Percentiles rank a stretch among this genome's conserved stretches.
Evolutionary conservation across 2,329 filamentous ascomycete species (phyloP).

Genomic region (Nemania sp.): DNA sequence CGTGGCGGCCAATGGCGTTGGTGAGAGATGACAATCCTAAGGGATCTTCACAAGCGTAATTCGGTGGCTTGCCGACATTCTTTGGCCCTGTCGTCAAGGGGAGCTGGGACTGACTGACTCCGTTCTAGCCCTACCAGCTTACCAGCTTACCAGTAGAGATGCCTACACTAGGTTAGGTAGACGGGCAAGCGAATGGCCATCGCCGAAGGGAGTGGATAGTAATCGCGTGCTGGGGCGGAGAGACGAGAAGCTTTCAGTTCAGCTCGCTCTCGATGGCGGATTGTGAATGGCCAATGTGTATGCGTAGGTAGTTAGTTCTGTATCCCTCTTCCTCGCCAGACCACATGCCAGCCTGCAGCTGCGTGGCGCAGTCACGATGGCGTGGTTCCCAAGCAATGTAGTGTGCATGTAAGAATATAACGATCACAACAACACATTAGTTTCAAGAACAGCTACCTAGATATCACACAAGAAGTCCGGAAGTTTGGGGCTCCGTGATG

Average conservation of each 20-base stretch:
- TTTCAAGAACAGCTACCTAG: background rate
- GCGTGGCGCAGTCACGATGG: slow-evolving; percentile 27
- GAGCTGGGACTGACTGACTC: slow-evolving; percentile 28
- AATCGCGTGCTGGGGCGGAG: slow-evolving; percentile 31
- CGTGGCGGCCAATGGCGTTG: slow-evolving; percentile 34
- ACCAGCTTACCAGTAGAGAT: too few species aligned
- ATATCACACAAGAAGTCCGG: background rate
- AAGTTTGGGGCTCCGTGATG: slow-evolving; percentile 14
- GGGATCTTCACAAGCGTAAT: slow-evolving; percentile 24
- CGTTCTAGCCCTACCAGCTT: slow-evolving; percentile 32
- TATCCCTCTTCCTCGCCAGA: background rate
- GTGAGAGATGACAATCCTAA: slow-evolving; percentile 22
- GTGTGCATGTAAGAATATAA: background rate
- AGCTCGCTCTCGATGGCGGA: slow-evolving; percentile 7
- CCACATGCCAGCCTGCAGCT: slow-evolving; percentile 27
- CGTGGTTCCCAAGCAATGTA: background rate
- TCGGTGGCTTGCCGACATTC: slow-evolving; percentile 29
- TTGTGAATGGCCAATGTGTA: slow-evolving; percentile 22
- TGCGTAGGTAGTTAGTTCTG: background rate
- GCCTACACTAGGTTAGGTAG: background rate
- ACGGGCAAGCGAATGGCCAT: slow-evolving; percentile 15
- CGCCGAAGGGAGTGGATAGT: slow-evolving; percentile 28
- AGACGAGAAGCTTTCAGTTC: slow-evolving; percentile 2
- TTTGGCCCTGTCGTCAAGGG: slow-evolving; percentile 18
- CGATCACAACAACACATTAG: slow-evolving; percentile 1